Evolutionary conservation across 2,329 filamentous ascomycete genomes (phyloP).

Genomic region (Fusarium verticillioides): DNA sequence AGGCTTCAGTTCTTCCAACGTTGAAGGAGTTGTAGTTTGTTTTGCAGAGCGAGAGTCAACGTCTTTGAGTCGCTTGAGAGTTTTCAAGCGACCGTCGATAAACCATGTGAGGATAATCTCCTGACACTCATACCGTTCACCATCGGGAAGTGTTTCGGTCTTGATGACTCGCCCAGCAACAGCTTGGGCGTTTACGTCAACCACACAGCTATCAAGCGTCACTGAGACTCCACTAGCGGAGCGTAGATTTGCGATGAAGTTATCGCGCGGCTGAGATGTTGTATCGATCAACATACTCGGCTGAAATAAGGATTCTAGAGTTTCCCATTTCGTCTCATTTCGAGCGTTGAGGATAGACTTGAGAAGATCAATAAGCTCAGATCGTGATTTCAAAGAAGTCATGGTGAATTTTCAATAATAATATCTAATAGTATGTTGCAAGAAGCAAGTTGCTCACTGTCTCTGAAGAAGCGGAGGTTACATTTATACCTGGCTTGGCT

Average conservation of each 20-base stretch:
- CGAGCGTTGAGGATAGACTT: not conserved
- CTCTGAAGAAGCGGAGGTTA: rapidly evolving
- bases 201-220: conserved; percentile 2
- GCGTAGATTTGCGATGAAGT: not conserved
- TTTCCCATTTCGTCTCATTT: not conserved
- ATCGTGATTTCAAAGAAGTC: not conserved
- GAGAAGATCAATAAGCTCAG: not conserved
- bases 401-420: rapidly evolving
- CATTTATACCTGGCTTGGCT: not conserved
- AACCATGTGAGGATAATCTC: conserved; percentile 26
- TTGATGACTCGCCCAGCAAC: conserved; percentile 13
- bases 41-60: not conserved
- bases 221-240: rapidly evolving
- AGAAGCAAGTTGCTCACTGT: not conserved
- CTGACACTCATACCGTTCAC: not conserved
- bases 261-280: not conserved
- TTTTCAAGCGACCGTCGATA: not conserved
- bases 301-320: not conserved
- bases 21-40: not conserved
- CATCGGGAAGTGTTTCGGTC: rapidly evolving
- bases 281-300: not conserved
- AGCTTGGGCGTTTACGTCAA: conserved; percentile 5
- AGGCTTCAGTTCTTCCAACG: not conserved
- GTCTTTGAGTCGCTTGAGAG: conserved; percentile 1
- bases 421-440: rapidly evolving